phyloP scores from a whole-genome alignment of 2,329 filamentous ascomycete genomes.

The Scytalidium lignicola region DNA sequence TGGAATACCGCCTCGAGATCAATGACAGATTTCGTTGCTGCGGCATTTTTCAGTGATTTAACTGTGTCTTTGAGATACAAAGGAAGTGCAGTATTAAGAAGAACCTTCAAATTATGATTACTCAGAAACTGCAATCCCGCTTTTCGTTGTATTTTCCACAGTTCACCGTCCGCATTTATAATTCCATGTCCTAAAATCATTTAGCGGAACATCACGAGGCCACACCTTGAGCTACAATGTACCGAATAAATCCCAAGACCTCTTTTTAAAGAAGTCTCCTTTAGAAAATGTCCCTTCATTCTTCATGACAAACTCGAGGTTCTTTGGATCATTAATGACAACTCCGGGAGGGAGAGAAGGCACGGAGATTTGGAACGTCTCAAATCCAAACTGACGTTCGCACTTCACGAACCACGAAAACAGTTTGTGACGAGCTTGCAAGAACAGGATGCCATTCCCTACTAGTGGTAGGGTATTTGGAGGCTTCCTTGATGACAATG shows the following conservation, averaged over 20 bases:
- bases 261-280: conserved; percentile 54
- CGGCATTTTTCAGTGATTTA: conserved; percentile 29
- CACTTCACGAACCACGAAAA: conserved; percentile 59
- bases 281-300: conserved; percentile 57
- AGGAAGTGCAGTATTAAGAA: conserved; percentile 54
- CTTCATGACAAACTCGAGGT: conserved; percentile 58
- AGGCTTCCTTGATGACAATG: conserved; percentile 18
- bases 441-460: conserved; percentile 58
- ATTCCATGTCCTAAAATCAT: conserved; percentile 49
- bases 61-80: conserved; percentile 43
- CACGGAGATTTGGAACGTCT: conserved; percentile 58
- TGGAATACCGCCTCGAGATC: conserved; percentile 58
- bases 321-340: conserved; percentile 56
- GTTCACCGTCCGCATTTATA: conserved; percentile 60
- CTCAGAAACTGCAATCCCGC: conserved; percentile 57
- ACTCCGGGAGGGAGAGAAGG: conserved; percentile 58
- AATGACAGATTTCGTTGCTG: conserved; percentile 27
- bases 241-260: conserved; percentile 59
- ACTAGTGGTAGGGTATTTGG: conserved; percentile 40
- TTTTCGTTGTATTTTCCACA: conserved; percentile 59
- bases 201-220: neutral
- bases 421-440: conserved; percentile 53
- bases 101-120: conserved; percentile 48
- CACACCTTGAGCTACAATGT: conserved; percentile 13
- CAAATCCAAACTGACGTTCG: conserved; percentile 49